These are phyloP conservation scores for Ophiostoma ips DNA, from an alignment of 2,329 filamentous ascomycete genomes.

Conservation along the genomic window DNA sequence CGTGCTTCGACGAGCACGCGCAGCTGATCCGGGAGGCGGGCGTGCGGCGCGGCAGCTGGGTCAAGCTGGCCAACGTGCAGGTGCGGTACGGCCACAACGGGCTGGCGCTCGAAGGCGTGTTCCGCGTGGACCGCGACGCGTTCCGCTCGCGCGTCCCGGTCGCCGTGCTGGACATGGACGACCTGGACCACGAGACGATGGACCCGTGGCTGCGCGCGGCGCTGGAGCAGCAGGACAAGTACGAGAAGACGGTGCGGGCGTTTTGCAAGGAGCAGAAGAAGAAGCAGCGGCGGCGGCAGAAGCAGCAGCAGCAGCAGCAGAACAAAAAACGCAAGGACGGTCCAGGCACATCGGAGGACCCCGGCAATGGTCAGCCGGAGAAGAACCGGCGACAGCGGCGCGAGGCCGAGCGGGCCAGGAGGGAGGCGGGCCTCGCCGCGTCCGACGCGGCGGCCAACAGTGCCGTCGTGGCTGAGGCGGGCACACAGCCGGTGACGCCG, in stretches of 20 bases:
- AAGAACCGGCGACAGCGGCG: constrained; percentile 2
- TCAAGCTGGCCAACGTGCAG: constrained; percentile 59
- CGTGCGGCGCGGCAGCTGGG: constrained; percentile 45
- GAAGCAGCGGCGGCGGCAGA: constrained; percentile 5
- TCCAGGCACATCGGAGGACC: constrained; percentile 1
- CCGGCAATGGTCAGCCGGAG: not conserved
- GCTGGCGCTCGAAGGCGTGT: constrained; percentile 52
- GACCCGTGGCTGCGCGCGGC: constrained; percentile 41
- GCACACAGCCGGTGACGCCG: not conserved
- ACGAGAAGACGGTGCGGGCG: constrained; percentile 29
- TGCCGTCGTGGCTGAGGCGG: not conserved
- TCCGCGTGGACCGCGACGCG: constrained; percentile 43
- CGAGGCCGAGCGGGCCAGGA: no score
- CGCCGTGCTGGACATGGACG: constrained; percentile 10
- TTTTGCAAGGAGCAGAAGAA: not conserved
- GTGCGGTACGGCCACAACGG: constrained; percentile 42
- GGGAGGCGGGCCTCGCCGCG: no score
- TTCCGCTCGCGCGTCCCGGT: not conserved
- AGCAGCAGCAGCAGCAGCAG: constrained; percentile 23
- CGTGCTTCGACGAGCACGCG: constrained; percentile 56
- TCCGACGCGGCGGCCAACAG: no score
- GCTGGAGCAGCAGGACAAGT: constrained; percentile 49
- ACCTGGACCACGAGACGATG: constrained; percentile 21
- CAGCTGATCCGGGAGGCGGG: constrained; percentile 36
- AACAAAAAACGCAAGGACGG: constrained; percentile 24